A percentile compares a stretch with the other conserved stretches of the same genome.
These are phyloP conservation scores for Tricharina praecox DNA, from an alignment of 495 filamentous ascomycete genomes.

Conservation along the genomic window DNA sequence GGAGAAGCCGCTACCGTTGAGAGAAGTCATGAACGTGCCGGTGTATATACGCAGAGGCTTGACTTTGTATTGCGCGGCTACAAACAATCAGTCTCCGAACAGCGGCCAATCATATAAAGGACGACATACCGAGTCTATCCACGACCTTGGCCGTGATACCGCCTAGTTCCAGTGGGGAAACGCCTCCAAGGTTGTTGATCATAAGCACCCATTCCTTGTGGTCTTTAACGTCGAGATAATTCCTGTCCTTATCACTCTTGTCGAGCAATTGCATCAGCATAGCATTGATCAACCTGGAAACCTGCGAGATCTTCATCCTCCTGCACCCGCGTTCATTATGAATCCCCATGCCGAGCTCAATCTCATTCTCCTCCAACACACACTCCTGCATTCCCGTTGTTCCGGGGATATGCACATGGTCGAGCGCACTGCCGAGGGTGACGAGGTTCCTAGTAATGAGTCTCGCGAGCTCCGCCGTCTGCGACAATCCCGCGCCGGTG, in stretches of 20 bases:
- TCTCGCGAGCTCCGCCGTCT: conserved; percentile 55
- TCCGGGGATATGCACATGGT: conserved; percentile 87
- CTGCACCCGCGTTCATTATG: conserved; percentile 88
- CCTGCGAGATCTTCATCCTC: conserved; percentile 41
- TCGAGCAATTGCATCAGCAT: conserved; percentile 78
- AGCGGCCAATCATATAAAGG: background rate
- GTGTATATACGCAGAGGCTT: conserved; percentile 30
- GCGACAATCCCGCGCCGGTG: conserved; percentile 42
- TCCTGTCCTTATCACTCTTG: conserved; percentile 58
- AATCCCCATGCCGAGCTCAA: conserved; percentile 96
- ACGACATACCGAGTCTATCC: conserved; percentile 42
- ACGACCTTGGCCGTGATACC: conserved; percentile 79
- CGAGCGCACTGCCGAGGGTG: conserved; percentile 68
- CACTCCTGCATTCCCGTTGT: conserved; percentile 38
- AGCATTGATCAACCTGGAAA: conserved; percentile 52
- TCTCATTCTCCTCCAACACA: conserved; percentile 46
- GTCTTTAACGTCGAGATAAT: conserved; percentile 44
- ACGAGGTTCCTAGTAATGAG: conserved; percentile 60
- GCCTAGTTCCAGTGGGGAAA: conserved; percentile 73
- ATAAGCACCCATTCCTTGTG: conserved; percentile 53
- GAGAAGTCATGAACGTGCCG: conserved; percentile 57
- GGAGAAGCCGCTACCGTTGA: conserved; percentile 88
- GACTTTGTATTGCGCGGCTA: conserved; percentile 27
- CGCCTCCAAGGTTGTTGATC: conserved; percentile 88
- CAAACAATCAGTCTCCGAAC: no score